Conservation (phyloP, 2,329 filamentous ascomycete species). For the Stachybotrys elegans region DNA sequence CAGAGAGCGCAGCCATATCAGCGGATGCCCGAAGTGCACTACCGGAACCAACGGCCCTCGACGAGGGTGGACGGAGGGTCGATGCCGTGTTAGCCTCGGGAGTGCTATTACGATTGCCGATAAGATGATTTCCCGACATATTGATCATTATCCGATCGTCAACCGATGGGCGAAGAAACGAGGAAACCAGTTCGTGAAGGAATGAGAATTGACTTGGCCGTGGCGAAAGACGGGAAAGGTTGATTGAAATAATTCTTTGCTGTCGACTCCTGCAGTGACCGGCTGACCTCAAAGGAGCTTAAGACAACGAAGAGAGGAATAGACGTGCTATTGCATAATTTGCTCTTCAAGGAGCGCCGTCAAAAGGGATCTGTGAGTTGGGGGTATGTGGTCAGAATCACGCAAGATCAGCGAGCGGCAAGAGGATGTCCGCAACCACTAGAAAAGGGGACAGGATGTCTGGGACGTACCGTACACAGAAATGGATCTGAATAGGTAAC, state of each 20-base stretch:
- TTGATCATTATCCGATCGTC: constrained; percentile 41
- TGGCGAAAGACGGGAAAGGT: constrained; percentile 8
- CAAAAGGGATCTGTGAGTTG: too few relatives aligned
- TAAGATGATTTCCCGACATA: constrained; percentile 64
- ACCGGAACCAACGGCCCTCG: constrained; percentile 70
- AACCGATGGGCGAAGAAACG: constrained; percentile 1
- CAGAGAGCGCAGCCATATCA: constrained; percentile 81
- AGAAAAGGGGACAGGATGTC: too few relatives aligned
- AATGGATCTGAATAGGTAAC: too few relatives aligned
- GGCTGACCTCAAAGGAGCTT: constrained; percentile 75
- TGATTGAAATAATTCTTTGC: constrained; percentile 20
- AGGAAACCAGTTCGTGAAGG: too few relatives aligned
- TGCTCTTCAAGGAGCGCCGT: too few relatives aligned
- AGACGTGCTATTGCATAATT: constrained; percentile 27
- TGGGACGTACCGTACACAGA: too few relatives aligned
- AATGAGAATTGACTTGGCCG: too few relatives aligned
- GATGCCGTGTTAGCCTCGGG: constrained; percentile 82
- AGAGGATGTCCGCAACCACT: too few relatives aligned
- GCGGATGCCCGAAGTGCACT: constrained; percentile 91
- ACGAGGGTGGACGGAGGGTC: constrained; percentile 75
- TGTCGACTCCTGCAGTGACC: constrained; percentile 69
- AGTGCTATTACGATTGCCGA: constrained; percentile 92
- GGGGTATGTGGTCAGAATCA: too few relatives aligned
- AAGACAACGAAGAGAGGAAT: constrained; percentile 21
- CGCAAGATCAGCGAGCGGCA: too few relatives aligned